Conservation (phyloP, 345 rosid genomes). For the Murraya koenigii region DNA sequence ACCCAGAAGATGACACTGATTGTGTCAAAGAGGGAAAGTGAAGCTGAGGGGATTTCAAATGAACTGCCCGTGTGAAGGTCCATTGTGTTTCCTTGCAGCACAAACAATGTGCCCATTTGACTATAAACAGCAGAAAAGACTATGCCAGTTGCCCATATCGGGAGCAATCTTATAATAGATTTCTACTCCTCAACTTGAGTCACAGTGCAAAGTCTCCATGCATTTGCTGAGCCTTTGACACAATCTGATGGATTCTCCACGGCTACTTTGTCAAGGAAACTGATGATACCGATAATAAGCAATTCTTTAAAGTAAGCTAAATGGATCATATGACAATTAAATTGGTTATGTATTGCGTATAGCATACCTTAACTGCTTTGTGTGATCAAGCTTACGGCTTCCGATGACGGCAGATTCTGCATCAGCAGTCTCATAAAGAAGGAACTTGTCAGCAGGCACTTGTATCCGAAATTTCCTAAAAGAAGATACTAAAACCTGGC, state of each 20-base stretch:
- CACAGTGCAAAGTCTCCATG: constrained; percentile 43
- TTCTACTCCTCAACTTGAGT: constrained; percentile 54
- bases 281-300: neutral
- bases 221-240: constrained; percentile 7
- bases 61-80: constrained; percentile 25
- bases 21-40: constrained; percentile 33
- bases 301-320: neutral
- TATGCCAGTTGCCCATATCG: constrained; percentile 42
- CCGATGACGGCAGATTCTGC: constrained; percentile 33
- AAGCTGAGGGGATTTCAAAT: constrained; percentile 44
- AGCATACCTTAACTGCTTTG: constrained; percentile 28
- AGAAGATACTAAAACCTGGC: constrained; percentile 48
- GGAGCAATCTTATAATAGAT: constrained; percentile 33
- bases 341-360: neutral
- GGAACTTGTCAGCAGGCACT: constrained; percentile 27
- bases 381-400: constrained; percentile 49
- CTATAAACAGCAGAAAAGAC: constrained; percentile 29
- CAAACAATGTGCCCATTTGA: constrained; percentile 41
- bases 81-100: constrained; percentile 45
- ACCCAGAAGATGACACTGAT: constrained; percentile 35
- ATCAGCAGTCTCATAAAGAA: constrained; percentile 35
- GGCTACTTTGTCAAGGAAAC: constrained; percentile 51
- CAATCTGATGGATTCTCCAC: constrained; percentile 19
- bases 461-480: constrained; percentile 26
- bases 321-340: neutral